phyloP scores from a whole-genome alignment of 257 asterid genomes.

The Solanum lycopersicoides region DNA sequence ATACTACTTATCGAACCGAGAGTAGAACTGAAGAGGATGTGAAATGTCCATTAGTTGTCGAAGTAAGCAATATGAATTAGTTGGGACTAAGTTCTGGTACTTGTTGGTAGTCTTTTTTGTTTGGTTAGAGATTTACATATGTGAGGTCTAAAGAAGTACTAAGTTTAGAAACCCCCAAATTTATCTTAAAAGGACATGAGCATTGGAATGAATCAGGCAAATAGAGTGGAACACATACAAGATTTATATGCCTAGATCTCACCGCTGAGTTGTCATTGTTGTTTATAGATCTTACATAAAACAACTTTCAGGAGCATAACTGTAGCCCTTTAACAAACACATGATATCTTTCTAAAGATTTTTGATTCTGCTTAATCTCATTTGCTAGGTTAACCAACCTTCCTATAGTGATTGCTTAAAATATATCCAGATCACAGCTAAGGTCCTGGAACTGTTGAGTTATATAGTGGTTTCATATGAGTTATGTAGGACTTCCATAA shows the following conservation, averaged over 20 bases:
- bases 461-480: not conserved
- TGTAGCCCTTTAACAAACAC: not conserved
- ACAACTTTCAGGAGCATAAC: not conserved
- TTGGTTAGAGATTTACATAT: not conserved
- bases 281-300: not conserved
- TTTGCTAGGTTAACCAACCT: not conserved
- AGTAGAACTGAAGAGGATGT: not conserved
- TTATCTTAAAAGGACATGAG: not conserved
- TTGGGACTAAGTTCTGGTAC: not conserved
- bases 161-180: not conserved
- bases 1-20: not conserved
- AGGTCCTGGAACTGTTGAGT: not conserved
- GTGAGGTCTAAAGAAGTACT: not conserved
- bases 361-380: not conserved
- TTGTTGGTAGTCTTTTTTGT: not conserved
- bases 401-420: not conserved
- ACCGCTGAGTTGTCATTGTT: not conserved
- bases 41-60: not conserved
- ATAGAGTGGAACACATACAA: not conserved
- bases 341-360: not conserved
- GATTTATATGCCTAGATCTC: not conserved
- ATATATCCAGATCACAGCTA: not conserved
- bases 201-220: not conserved
- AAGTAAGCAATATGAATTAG: not conserved
- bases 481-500: not conserved